phyloP scores from a whole-genome alignment of 1,284 basidiomycete genomes.

The Leccinum variabile region DNA sequence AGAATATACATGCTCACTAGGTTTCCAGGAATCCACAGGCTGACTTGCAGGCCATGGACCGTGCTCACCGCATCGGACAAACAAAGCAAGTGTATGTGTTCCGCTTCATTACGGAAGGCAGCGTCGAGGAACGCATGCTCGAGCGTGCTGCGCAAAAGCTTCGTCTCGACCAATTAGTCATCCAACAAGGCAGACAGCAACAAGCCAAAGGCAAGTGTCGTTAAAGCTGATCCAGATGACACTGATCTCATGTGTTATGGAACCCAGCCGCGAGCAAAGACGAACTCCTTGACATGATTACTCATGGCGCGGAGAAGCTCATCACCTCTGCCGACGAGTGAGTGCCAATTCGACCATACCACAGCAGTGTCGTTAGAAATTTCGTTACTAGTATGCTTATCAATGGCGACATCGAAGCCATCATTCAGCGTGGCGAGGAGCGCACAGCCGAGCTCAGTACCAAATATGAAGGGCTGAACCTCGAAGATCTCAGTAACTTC shows the following conservation, averaged over 20 bases:
- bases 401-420: conserved; percentile 93
- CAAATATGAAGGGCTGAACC: conserved; percentile 91
- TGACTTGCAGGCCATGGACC: conserved; percentile 98
- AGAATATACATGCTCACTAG: neutral
- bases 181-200: conserved; percentile 89
- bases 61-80: conserved; percentile 97
- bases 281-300: conserved; percentile 97
- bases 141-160: conserved; percentile 97
- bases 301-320: conserved; percentile 96
- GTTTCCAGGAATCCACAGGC: conserved; percentile 89
- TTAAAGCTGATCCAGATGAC: neutral
- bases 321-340: conserved; percentile 77
- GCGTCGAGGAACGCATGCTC: conserved; percentile 96
- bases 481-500: conserved; percentile 95
- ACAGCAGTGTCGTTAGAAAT: neutral
- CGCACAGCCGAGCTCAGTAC: conserved; percentile 86
- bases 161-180: conserved; percentile 94
- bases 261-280: conserved; percentile 86
- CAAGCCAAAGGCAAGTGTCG: conserved; percentile 56
- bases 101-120: conserved; percentile 95
- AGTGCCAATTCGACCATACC: conserved; percentile 24
- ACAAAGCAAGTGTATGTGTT: conserved; percentile 99
- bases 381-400: conserved; percentile 62
- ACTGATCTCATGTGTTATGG: neutral
- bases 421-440: conserved; percentile 91